phyloP scores from a whole-genome alignment of 345 rosid species.

The Eucalyptus tenuipes region DNA sequence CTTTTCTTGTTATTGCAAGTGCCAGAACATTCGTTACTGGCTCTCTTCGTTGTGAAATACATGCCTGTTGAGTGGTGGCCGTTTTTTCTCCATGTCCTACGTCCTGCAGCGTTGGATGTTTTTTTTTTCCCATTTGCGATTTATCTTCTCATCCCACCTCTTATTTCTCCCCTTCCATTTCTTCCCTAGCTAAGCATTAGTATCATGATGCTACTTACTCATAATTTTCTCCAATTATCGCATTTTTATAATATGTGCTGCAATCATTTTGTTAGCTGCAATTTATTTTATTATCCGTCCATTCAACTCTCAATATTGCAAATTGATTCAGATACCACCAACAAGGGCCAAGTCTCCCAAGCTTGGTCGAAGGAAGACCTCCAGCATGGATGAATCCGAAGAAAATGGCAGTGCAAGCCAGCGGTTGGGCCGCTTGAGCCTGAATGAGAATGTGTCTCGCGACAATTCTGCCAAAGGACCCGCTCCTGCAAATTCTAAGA shows the following conservation, averaged over 20 bases:
- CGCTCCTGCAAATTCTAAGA: conserved; percentile 36
- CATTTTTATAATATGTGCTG: background rate
- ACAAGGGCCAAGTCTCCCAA: conserved; percentile 98
- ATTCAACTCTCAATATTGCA: background rate
- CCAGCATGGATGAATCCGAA: conserved; percentile 29
- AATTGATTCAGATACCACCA: conserved; percentile 60
- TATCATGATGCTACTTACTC: background rate
- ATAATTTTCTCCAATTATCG: background rate
- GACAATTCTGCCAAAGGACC: conserved; percentile 30
- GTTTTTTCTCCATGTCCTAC: background rate
- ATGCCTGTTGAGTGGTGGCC: background rate
- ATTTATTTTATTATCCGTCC: background rate
- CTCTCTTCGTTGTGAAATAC: background rate
- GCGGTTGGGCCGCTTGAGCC: conserved; percentile 42
- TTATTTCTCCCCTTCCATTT: background rate
- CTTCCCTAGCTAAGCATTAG: background rate
- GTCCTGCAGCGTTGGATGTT: background rate
- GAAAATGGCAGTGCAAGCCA: conserved; percentile 20
- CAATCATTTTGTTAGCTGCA: background rate
- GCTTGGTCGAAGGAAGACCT: conserved; percentile 75
- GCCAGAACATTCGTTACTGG: background rate
- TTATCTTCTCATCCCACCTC: background rate
- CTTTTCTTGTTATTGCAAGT: background rate
- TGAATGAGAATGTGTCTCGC: conserved; percentile 45
- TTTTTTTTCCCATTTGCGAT: background rate